phyloP scores from a whole-genome alignment of 805 yeast genomes.

The Saturnispora mendoncae region DNA sequence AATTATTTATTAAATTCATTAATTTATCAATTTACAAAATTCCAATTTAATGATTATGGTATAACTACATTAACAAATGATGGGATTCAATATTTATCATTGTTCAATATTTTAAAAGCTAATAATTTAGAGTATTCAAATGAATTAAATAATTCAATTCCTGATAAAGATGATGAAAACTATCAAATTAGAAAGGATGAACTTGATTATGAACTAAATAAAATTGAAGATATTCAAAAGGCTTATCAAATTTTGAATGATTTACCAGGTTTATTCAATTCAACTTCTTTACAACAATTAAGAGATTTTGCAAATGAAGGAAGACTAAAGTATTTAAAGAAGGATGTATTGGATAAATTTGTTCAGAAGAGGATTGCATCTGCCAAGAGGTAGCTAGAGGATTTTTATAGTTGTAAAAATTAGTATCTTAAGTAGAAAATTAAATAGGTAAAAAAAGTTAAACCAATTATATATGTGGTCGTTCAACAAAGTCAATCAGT shows the following conservation, averaged over 20 bases:
- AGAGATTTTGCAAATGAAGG: constrained; percentile 78
- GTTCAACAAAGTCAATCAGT: no score
- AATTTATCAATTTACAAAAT: constrained; percentile 65
- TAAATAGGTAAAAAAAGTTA: no score
- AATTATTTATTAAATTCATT: constrained; percentile 39
- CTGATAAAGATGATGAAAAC: constrained; percentile 2
- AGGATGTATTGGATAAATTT: constrained; percentile 53
- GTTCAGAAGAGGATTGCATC: constrained; percentile 42
- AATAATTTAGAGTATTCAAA: background rate
- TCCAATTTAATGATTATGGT: constrained; percentile 70
- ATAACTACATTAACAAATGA: constrained; percentile 79
- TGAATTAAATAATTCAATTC: background rate
- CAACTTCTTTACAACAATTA: constrained; percentile 71
- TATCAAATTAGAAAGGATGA: constrained; percentile 2
- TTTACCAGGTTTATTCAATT: constrained; percentile 60
- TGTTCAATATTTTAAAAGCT: constrained; percentile 18
- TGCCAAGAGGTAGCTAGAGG: background rate
- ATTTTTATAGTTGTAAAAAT: no score
- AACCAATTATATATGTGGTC: no score
- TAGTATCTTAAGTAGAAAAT: no score
- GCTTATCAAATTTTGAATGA: constrained; percentile 49
- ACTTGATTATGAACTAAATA: constrained; percentile 36
- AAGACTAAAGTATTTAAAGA: constrained; percentile 57
- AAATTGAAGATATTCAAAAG: constrained; percentile 42
- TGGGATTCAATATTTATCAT: constrained; percentile 58